Evolutionary conservation across 257 asterid genomes (phyloP).

Genomic region (Fraxinus americana): DNA sequence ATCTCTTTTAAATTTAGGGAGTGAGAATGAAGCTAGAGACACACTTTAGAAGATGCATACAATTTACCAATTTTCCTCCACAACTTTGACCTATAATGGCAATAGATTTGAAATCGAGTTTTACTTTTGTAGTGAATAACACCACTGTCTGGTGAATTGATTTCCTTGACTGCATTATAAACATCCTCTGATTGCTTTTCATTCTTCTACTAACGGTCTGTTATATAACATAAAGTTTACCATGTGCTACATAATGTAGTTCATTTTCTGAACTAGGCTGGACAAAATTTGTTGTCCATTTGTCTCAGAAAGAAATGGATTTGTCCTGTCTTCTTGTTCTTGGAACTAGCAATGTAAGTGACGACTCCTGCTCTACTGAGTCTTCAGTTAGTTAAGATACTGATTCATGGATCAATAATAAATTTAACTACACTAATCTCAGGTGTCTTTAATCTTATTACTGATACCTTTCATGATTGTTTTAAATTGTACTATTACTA

Average conservation of each 20-base stretch:
- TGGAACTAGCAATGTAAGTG: background rate
- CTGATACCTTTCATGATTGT: background rate
- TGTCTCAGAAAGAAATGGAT: background rate
- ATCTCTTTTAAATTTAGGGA: background rate
- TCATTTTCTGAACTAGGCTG: slow-evolving; percentile 2
- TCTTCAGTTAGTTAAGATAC: background rate
- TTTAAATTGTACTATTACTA: background rate
- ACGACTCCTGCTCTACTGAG: background rate
- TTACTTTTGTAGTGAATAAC: background rate
- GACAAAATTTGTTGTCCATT: background rate
- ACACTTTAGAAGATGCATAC: background rate
- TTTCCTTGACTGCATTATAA: background rate
- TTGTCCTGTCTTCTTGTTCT: background rate
- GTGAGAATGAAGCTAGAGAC: background rate
- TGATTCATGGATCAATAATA: background rate
- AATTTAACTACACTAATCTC: background rate
- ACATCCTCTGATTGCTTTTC: background rate
- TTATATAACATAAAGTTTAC: background rate
- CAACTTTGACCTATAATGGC: background rate
- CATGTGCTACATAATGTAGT: background rate
- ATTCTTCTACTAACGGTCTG: background rate
- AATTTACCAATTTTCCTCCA: background rate
- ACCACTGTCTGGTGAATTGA: background rate
- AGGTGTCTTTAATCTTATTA: background rate
- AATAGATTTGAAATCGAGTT: background rate